These are phyloP conservation scores for Debaryomycetaceae sp. DNA, from an alignment of 1,139 yeast species.

Conservation along the genomic window DNA sequence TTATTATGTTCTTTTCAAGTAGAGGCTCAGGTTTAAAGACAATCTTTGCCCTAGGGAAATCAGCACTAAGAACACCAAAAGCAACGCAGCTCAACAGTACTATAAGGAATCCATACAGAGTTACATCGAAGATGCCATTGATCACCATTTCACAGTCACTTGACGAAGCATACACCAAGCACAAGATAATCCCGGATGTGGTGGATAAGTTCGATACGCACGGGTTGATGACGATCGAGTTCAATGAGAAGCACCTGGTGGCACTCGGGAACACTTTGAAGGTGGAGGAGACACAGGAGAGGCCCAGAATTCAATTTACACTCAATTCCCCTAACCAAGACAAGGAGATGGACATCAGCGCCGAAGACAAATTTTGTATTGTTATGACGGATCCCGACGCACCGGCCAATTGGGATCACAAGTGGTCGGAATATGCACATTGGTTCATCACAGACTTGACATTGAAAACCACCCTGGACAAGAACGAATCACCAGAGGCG, in stretches of 20 bases:
- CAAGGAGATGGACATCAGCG: conserved; percentile 36
- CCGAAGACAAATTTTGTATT: conserved; percentile 61
- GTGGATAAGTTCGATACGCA: conserved; percentile 45
- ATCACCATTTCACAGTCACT: conserved; percentile 65
- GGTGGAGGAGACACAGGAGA: conserved; percentile 60
- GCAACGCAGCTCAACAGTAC: neutral
- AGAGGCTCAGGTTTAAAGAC: conserved; percentile 2
- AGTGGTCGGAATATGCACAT: conserved; percentile 87
- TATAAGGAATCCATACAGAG: neutral
- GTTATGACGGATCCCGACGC: conserved; percentile 94
- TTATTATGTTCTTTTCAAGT: conserved; percentile 2
- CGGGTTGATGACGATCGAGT: conserved; percentile 46
- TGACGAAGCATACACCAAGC: conserved; percentile 57
- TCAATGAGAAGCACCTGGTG: conserved; percentile 57
- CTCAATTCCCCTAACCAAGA: conserved; percentile 44
- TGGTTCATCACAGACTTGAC: conserved; percentile 66
- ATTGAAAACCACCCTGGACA: conserved; percentile 28
- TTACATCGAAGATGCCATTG: conserved; percentile 28
- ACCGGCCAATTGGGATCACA: conserved; percentile 75
- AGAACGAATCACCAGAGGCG: conserved; percentile 20
- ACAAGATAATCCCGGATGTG: conserved; percentile 63
- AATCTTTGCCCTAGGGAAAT: neutral
- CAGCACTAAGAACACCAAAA: conserved; percentile 1
- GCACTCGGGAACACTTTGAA: conserved; percentile 75
- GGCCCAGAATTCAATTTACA: conserved; percentile 67